These are phyloP conservation scores for Carnegiea gigantea DNA, from an alignment of 179 eudicot species.

Conservation along the genomic window DNA sequence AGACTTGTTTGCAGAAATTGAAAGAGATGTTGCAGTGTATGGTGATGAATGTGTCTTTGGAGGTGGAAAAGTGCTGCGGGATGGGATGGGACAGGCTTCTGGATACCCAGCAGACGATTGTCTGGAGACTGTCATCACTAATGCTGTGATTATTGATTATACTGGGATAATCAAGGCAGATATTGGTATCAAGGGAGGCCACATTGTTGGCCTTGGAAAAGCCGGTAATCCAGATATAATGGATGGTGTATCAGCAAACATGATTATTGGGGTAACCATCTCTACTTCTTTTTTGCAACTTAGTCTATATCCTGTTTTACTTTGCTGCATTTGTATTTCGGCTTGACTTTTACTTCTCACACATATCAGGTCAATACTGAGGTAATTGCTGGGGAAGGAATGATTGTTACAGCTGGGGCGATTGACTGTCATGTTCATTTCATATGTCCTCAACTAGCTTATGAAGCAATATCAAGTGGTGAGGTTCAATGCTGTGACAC, in stretches of 20 bases:
- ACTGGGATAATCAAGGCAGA: slow-evolving; percentile 90
- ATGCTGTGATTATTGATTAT: slow-evolving; percentile 87
- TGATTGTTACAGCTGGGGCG: slow-evolving; percentile 94
- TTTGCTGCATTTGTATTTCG: background rate
- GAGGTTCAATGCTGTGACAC: slow-evolving; percentile 33
- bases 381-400: slow-evolving; percentile 95
- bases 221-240: slow-evolving; percentile 92
- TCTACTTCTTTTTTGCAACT: background rate
- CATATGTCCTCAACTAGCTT: slow-evolving; percentile 90
- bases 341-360: background rate
- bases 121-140: slow-evolving; percentile 90
- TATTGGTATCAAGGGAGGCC: slow-evolving; percentile 82
- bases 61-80: slow-evolving; percentile 93
- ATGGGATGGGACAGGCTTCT: slow-evolving; percentile 95
- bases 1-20: slow-evolving; percentile 83
- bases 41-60: slow-evolving; percentile 98
- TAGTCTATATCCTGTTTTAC: background rate
- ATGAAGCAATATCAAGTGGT: slow-evolving; percentile 94
- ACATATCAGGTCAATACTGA: slow-evolving; percentile 74
- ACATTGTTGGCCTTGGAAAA: slow-evolving; percentile 74
- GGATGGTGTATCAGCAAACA: slow-evolving; percentile 64
- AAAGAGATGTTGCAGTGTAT: slow-evolving; percentile 68
- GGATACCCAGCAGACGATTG: slow-evolving; percentile 62
- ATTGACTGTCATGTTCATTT: slow-evolving; percentile 97
- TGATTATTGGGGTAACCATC: slow-evolving; percentile 73